A percentile compares a stretch with the other conserved stretches of the same genome.
Conservation (phyloP, 176 grass and related monocot genomes). For the Paspalum vaginatum region DNA sequence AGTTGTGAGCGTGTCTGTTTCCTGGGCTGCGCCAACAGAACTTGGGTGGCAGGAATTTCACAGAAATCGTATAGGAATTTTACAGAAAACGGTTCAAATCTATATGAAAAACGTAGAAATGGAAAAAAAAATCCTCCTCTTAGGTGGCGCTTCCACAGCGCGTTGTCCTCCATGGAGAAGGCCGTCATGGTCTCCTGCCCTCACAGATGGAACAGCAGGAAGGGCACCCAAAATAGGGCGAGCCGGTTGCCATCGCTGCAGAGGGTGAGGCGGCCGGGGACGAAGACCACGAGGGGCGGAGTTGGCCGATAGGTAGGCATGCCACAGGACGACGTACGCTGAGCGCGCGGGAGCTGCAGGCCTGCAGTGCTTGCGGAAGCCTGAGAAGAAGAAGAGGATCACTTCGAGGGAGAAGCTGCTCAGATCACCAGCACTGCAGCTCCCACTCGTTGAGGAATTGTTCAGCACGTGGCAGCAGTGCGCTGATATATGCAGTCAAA, state of each 20-base stretch:
- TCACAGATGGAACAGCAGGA: too few species aligned
- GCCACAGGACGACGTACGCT: constrained; percentile 36
- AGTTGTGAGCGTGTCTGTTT: too few species aligned
- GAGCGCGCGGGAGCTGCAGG: background rate
- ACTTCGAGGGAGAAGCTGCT: constrained; percentile 34
- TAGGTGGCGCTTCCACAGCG: background rate
- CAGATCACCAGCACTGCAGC: constrained; percentile 42
- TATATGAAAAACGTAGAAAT: too few species aligned
- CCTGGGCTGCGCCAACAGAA: too few species aligned
- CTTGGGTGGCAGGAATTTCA: too few species aligned
- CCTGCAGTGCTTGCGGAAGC: constrained; percentile 30
- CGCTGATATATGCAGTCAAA: background rate
- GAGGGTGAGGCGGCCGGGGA: constrained; percentile 33
- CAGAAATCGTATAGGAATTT: too few species aligned
- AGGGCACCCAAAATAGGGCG: too few species aligned
- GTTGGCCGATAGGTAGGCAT: constrained; percentile 38
- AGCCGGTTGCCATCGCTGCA: background rate
- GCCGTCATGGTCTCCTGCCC: too few species aligned
- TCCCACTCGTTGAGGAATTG: constrained; percentile 18
- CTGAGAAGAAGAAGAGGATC: constrained; percentile 35
- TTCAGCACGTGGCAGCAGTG: background rate
- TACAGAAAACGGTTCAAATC: too few species aligned
- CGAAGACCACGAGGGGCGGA: constrained; percentile 31
- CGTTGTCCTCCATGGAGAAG: too few species aligned
- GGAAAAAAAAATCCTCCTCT: too few species aligned